A percentile compares a stretch with the other conserved stretches of the same genome.
Conservation (phyloP, 352 stramenopile genomes). For the Phytophthora crassamura region DNA sequence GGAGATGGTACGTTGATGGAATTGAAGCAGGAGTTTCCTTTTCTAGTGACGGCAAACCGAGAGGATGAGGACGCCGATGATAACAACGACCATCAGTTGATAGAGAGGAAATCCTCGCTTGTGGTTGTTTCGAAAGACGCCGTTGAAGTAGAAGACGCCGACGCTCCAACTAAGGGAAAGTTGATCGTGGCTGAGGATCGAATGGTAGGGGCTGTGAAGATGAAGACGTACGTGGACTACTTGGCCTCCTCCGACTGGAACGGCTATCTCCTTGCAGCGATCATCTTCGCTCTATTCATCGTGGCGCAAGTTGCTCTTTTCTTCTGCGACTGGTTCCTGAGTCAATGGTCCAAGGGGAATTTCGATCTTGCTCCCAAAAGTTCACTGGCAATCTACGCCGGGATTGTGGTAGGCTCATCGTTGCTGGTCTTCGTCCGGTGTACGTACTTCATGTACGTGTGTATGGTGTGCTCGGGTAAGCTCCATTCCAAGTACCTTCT, state of each 20-base stretch:
- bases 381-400: slow-evolving; percentile 47
- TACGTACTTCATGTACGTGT: slow-evolving; percentile 56
- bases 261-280: slow-evolving; percentile 33
- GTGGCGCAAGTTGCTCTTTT: slow-evolving; percentile 54
- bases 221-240: slow-evolving; percentile 61
- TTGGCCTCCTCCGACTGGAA: slow-evolving; percentile 56
- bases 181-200: slow-evolving; percentile 53
- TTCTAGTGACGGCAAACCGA: slow-evolving; percentile 30
- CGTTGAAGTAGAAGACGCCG: too few relatives aligned
- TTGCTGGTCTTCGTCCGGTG: slow-evolving; percentile 50
- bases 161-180: too few relatives aligned
- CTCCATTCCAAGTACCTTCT: slow-evolving; percentile 53
- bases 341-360: slow-evolving; percentile 47
- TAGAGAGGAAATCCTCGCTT: too few relatives aligned
- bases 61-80: not conserved
- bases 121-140: too few relatives aligned
- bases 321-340: slow-evolving; percentile 63
- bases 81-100: too few relatives aligned
- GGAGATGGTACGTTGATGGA: slow-evolving; percentile 82
- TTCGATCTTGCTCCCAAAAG: slow-evolving; percentile 42
- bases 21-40: slow-evolving; percentile 51
- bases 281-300: slow-evolving; percentile 45
- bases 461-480: slow-evolving; percentile 50
- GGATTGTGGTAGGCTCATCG: slow-evolving; percentile 38
- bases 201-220: slow-evolving; percentile 41